Evolutionary conservation across 768 basidiomycete species (phyloP), one percentile per base, ranked within the genome.

Genomic region (Porpolomopsis calyptriformis): DNA sequence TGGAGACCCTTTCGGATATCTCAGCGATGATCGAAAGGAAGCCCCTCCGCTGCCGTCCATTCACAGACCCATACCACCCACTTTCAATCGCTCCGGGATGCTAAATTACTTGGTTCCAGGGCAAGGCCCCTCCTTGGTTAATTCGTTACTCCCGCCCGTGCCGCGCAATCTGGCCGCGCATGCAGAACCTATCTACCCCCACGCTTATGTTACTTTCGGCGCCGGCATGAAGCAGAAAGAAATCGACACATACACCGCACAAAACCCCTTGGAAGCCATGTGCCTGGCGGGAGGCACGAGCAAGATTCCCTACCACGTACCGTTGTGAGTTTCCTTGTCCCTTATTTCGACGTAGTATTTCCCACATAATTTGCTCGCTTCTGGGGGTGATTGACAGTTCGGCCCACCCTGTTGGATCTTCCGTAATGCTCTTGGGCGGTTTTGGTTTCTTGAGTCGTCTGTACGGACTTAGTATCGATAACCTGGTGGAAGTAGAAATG

Each of bases 401-500:
- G 26, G 85, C 86, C 20, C 84, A 89, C 54, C 85, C 87, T 2
- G 80, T 76, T 2, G 84, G 86, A 12, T 84, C 84, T 44, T 79
- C 81, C 8, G 76, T 84, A 48, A 84, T 88, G 84, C 64, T 88
- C 49, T 72, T 86, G 2, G 90, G 86, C 14, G 92, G 92, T 1
- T 94, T 94, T 56, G 92, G 92, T 1, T 78, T 94, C 65, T 68
- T 92, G 36, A 81, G 86, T 43, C 74, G 92, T 43, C 64, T 90
- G 53, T 76, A 82, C 51, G 92, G 92, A 4, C 68, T 96, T 45
- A 91, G 87, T 48, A 76, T 91, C 57, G 92, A 97, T 60, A 88
- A 85, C 57, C 66, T 94, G 20, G 84, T 93, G 4, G 91, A 96
- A 57, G 84, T 85, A 0, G 92, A 97, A 63, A 81, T 92, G 64